Conservation (phyloP, 306 rosid genomes). For the Vicia sativa region DNA sequence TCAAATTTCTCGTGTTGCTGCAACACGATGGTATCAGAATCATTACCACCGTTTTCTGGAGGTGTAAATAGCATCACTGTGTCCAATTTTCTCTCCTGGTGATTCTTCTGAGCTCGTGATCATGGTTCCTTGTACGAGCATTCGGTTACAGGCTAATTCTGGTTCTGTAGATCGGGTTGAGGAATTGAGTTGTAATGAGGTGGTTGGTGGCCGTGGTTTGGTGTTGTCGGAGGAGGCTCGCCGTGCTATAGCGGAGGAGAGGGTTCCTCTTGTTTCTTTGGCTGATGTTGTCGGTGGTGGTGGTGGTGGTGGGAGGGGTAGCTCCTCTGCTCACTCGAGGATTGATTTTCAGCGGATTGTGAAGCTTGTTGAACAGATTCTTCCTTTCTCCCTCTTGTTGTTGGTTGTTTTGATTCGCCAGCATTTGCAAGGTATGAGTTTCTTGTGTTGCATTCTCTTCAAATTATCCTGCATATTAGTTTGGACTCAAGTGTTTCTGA, state of each 20-base stretch:
- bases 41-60: constrained; percentile 18
- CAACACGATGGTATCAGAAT: constrained; percentile 45
- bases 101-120: constrained; percentile 34
- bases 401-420: constrained; percentile 82
- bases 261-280: constrained; percentile 52
- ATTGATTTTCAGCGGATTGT: constrained; percentile 77
- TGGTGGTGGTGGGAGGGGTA: background rate
- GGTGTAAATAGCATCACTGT: background rate
- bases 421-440: constrained; percentile 76
- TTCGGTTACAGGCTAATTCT: constrained; percentile 30
- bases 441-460: background rate
- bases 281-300: constrained; percentile 29
- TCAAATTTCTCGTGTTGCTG: background rate
- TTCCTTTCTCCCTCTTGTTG: constrained; percentile 78
- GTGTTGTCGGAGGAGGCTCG: constrained; percentile 33
- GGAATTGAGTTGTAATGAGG: constrained; percentile 42
- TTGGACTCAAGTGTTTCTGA: background rate
- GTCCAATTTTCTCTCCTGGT: constrained; percentile 53
- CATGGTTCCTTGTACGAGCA: constrained; percentile 43
- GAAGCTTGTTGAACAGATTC: constrained; percentile 78
- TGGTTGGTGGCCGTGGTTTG: constrained; percentile 30
- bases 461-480: background rate
- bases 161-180: constrained; percentile 43
- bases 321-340: constrained; percentile 36
- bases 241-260: constrained; percentile 43